phyloP scores from a whole-genome alignment of 805 yeast genomes.

The Jamesozyma lodderae region DNA sequence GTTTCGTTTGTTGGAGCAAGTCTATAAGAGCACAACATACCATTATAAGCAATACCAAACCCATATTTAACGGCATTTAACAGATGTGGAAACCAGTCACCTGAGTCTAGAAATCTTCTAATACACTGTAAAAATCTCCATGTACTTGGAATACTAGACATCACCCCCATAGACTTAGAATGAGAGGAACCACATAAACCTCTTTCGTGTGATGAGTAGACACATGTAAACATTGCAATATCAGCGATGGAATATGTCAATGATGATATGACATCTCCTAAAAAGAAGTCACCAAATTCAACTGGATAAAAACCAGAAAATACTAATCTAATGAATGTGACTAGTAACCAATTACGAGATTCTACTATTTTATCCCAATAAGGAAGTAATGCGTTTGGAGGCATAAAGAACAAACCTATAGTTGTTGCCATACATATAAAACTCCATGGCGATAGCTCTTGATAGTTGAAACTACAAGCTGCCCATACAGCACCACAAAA shows the following conservation, averaged over 20 bases:
- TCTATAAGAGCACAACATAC: slow-evolving; percentile 69
- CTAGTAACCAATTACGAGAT: slow-evolving; percentile 71
- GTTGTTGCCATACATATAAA: slow-evolving; percentile 33
- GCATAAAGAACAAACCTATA: slow-evolving; percentile 12
- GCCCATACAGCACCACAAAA: slow-evolving; percentile 50
- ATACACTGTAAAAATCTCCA: slow-evolving; percentile 89
- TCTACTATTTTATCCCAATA: slow-evolving; percentile 33
- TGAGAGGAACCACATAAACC: slow-evolving; percentile 63
- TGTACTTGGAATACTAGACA: slow-evolving; percentile 74
- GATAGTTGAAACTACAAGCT: slow-evolving; percentile 68
- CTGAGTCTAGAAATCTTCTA: slow-evolving; percentile 85
- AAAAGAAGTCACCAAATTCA: slow-evolving; percentile 85
- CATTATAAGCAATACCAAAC: slow-evolving; percentile 57
- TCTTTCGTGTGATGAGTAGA: slow-evolving; percentile 49
- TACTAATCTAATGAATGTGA: slow-evolving; percentile 61
- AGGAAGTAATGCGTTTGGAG: slow-evolving; percentile 16
- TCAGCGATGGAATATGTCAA: slow-evolving; percentile 84
- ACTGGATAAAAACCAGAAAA: slow-evolving; percentile 88
- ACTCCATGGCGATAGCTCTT: slow-evolving; percentile 68
- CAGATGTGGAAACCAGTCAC: slow-evolving; percentile 93
- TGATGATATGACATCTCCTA: slow-evolving; percentile 87
- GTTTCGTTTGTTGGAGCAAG: slow-evolving; percentile 22
- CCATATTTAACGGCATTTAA: slow-evolving; percentile 79
- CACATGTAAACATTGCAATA: slow-evolving; percentile 74
- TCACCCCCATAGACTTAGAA: slow-evolving; percentile 74